A percentile compares a stretch with the other conserved stretches of the same genome.
Evolutionary conservation across 345 rosid genomes (phyloP).

Genomic region (Salix brachista): DNA sequence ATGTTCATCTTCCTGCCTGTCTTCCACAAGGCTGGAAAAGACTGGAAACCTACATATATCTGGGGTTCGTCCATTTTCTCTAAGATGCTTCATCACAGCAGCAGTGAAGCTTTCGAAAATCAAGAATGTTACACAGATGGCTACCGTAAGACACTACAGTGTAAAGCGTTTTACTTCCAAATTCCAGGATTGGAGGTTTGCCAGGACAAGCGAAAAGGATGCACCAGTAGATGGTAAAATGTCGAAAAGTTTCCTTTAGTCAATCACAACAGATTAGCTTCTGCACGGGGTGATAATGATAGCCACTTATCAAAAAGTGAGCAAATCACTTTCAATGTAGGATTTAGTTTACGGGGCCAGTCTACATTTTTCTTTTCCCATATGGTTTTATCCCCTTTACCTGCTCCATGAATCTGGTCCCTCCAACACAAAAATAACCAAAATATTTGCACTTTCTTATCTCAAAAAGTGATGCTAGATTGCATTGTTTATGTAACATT

Average conservation of each 20-base stretch:
- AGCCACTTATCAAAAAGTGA: background rate
- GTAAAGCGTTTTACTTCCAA: background rate
- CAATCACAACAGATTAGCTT: background rate
- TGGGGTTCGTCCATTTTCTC: background rate
- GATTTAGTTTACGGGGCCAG: background rate
- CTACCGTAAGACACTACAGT: background rate
- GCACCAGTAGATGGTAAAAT: background rate
- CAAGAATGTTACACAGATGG: background rate
- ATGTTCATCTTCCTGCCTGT: background rate
- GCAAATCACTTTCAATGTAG: background rate
- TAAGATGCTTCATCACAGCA: background rate
- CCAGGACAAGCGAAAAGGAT: background rate
- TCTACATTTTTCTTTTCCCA: background rate
- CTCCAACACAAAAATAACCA: background rate
- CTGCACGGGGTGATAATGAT: background rate
- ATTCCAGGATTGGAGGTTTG: background rate
- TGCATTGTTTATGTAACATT: background rate
- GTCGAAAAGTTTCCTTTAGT: background rate
- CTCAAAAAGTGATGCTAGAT: conserved; percentile 7
- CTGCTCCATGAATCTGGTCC: background rate
- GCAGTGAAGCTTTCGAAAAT: background rate
- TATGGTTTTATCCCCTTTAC: background rate
- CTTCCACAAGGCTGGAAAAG: background rate
- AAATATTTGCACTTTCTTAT: background rate
- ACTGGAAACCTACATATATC: background rate